Evolutionary conservation across 345 rosid genomes (phyloP), one percentile per base, ranked within the genome.

Genomic region (Conringia planisiliqua): DNA sequence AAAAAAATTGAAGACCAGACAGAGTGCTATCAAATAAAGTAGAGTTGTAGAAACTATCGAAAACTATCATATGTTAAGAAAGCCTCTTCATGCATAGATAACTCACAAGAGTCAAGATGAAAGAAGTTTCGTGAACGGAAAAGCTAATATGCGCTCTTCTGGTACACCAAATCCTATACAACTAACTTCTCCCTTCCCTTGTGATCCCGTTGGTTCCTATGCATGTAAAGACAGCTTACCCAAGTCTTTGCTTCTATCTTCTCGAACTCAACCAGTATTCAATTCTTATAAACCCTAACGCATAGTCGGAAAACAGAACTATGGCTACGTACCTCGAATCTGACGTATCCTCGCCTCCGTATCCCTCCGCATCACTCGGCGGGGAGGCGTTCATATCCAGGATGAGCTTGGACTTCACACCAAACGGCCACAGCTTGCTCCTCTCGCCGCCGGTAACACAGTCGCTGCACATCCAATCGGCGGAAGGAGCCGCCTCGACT

Each of bases 301-400:
- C 80, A 58, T 12, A 10, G 60, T 36, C 7, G 16, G 14, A 52
- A 42, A 65, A 63, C 38, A 64, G 17, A 33, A 16, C 0, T 63
- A 66, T 10, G 55, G 51, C 52, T 17, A 17, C 80, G 33, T 78
- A 92, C 98, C 98, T 86, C 78, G 69, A 82, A 38, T 76, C 84
- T 47, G 61, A 75, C 63, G 79, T 43, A 47, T 81, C 86, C 26
- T 85, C 87, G 39, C 62, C 68, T 4, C 82, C 86, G 12, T 85
- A 86, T 0, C 83, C 86, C 27, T 90, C 96, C 4, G 74, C 85
- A 40, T 94, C 98, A 29, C 96, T 91, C 14, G 99, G 97, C 2
- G 99, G 97, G 32, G 96, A 92, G 29, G 97, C 84, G 72, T 95
- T 95, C 73, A 95, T 92, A 74, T 95, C 99, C 66, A 95, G 66